phyloP scores from a whole-genome alignment of 768 basidiomycete genomes.

The Infundibulicybe gibba region DNA sequence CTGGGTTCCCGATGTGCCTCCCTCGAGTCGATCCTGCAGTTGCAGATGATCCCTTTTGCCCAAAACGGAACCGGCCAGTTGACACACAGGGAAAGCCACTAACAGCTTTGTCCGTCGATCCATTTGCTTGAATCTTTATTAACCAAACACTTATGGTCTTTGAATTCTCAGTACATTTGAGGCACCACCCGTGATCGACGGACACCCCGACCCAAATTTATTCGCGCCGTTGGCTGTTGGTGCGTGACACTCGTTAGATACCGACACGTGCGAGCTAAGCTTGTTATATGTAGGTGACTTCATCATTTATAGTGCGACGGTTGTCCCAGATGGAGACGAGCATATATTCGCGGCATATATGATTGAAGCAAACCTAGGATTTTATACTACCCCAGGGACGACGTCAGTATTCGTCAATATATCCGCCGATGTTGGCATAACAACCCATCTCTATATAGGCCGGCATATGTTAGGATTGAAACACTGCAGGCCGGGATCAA shows the following conservation, averaged over 20 bases:
- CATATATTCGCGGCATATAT: conserved; percentile 10
- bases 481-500: conserved; percentile 10
- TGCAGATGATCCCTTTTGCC: conserved; percentile 9
- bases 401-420: conserved; percentile 1
- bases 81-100: conserved; percentile 7
- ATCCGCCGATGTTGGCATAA: background rate
- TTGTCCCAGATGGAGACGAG: conserved; percentile 5
- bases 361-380: conserved; percentile 12
- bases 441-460: conserved; percentile 1
- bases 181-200: conserved; percentile 9
- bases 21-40: conserved; percentile 9
- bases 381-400: conserved; percentile 14
- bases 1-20: conserved; percentile 9
- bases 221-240: conserved; percentile 11
- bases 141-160: background rate
- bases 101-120: conserved; percentile 8
- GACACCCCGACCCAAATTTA: conserved; percentile 10
- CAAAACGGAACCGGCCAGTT: conserved; percentile 10
- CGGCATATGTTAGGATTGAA: conserved; percentile 9
- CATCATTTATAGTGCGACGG: conserved; percentile 14
- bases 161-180: conserved; percentile 8
- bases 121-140: background rate
- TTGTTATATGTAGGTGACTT: conserved; percentile 10
- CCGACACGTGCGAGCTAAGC: conserved; percentile 1
- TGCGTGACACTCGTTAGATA: background rate